Evolutionary conservation across 192 early-diverging fungal genomes (phyloP).

Genomic region (Coemansia sp.): DNA sequence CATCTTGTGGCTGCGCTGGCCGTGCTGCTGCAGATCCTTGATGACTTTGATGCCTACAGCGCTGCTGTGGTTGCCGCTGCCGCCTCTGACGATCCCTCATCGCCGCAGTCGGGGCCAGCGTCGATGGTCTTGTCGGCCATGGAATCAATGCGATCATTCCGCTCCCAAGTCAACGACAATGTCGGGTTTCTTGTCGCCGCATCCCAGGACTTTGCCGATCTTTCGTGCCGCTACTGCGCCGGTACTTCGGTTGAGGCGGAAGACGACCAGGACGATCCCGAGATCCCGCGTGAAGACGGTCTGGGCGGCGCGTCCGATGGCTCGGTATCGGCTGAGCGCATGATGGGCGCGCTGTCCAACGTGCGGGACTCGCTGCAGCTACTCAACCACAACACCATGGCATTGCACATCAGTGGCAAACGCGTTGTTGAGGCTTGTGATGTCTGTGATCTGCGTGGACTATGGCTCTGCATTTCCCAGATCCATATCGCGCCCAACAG

Average conservation of each 20-base stretch:
- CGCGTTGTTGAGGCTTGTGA: constrained; percentile 55
- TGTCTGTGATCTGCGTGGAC: constrained; percentile 50
- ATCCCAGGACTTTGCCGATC: constrained; percentile 51
- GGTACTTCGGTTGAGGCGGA: constrained; percentile 10
- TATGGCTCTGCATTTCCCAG: constrained; percentile 51
- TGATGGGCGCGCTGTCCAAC: constrained; percentile 23
- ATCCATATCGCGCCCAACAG: constrained; percentile 31
- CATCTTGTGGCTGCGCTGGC: constrained; percentile 48
- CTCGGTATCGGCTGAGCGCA: constrained; percentile 16
- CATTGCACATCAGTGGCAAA: constrained; percentile 51
- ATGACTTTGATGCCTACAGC: constrained; percentile 52
- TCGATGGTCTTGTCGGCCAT: constrained; percentile 24
- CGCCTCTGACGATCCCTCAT: constrained; percentile 24
- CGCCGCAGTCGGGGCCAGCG: constrained; percentile 33
- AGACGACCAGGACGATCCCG: constrained; percentile 26
- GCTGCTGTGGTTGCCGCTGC: constrained; percentile 32
- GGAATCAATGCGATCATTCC: constrained; percentile 30
- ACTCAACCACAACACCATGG: constrained; percentile 52
- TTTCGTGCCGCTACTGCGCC: constrained; percentile 16
- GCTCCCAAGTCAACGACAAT: constrained; percentile 40
- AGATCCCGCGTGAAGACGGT: constrained; percentile 31
- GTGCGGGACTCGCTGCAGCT: constrained; percentile 39
- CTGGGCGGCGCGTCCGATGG: not conserved
- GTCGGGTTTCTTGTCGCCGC: constrained; percentile 48
- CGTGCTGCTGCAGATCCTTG: constrained; percentile 51